Conservation (phyloP, 257 asterid species). For the Fraxinus pennsylvanica region DNA sequence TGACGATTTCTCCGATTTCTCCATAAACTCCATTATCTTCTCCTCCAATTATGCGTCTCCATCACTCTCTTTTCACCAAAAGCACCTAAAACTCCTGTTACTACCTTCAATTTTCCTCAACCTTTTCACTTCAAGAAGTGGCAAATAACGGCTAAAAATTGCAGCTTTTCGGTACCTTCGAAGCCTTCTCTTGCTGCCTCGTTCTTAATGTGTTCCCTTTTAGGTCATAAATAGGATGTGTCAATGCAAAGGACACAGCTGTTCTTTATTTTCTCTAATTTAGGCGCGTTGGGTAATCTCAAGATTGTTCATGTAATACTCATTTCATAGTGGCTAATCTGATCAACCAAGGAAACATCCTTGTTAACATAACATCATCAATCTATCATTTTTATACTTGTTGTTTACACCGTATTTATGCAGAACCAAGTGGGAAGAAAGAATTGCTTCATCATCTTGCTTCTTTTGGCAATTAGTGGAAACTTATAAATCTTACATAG, state of each 20-base stretch:
- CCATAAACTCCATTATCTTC: conserved; percentile 79
- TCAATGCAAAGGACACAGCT: not conserved
- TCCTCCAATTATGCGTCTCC: conserved; percentile 72
- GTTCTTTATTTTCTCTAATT: not conserved
- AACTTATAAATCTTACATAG: too few relatives aligned
- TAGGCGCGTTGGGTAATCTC: not conserved
- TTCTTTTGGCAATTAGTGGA: too few relatives aligned
- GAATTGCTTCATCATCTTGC: too few relatives aligned
- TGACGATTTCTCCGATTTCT: conserved; percentile 62
- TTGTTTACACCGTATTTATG: not conserved
- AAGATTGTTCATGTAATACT: not conserved
- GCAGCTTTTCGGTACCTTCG: too few relatives aligned
- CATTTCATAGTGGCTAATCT: not conserved
- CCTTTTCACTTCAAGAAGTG: too few relatives aligned
- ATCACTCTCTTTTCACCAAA: conserved; percentile 42
- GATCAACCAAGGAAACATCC: not conserved
- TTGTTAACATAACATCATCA: not conserved
- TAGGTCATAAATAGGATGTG: not conserved
- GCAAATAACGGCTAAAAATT: too few relatives aligned
- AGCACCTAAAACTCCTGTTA: conserved; percentile 35
- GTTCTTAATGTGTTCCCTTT: conserved; percentile 2
- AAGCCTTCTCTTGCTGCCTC: conserved; percentile 24
- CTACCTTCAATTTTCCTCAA: too few relatives aligned
- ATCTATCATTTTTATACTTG: not conserved
- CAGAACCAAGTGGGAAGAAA: too few relatives aligned